Evolutionary conservation across 163 green algal species (phyloP).

Genomic region (Chlamydomonas reinhardtii): DNA sequence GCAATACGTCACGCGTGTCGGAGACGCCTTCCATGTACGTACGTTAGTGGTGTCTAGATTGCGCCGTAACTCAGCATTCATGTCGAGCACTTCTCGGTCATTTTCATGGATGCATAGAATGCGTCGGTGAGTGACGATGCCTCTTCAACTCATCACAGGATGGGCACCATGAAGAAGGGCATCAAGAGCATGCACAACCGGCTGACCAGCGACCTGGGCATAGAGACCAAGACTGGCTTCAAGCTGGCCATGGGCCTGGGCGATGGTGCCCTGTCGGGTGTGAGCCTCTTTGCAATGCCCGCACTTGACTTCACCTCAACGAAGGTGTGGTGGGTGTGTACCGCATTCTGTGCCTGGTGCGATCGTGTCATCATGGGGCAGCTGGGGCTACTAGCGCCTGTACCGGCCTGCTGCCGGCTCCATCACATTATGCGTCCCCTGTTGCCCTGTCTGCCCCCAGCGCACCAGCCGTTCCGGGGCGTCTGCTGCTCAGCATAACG

Average conservation of each 20-base stretch:
- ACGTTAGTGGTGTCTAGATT: too few relatives aligned
- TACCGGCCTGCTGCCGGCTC: background rate
- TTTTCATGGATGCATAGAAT: too few relatives aligned
- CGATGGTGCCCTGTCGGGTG: slow-evolving; percentile 42
- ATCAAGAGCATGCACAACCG: slow-evolving; percentile 2
- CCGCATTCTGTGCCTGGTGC: background rate
- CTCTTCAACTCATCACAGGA: background rate
- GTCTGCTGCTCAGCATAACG: too few relatives aligned
- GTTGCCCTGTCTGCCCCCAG: background rate
- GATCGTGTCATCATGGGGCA: background rate
- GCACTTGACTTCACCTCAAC: slow-evolving; percentile 35
- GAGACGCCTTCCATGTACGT: slow-evolving; percentile 23
- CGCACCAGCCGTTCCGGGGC: slow-evolving; percentile 3
- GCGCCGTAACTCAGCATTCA: too few relatives aligned
- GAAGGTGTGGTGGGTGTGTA: slow-evolving; percentile 1
- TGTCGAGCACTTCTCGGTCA: too few relatives aligned
- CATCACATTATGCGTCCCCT: too few relatives aligned
- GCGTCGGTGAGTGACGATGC: too few relatives aligned
- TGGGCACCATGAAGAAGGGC: slow-evolving; percentile 35
- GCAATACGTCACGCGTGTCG: background rate
- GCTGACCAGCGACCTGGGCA: slow-evolving; percentile 41
- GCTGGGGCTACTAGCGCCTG: background rate
- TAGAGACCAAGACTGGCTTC: slow-evolving; percentile 40
- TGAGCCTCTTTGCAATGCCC: slow-evolving; percentile 55
- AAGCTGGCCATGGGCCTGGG: slow-evolving; percentile 47